Evolutionary conservation across 148 eudicot genomes (phyloP), one percentile per base, ranked within the genome.

Genomic region (Amaranthus hypochondriacus): DNA sequence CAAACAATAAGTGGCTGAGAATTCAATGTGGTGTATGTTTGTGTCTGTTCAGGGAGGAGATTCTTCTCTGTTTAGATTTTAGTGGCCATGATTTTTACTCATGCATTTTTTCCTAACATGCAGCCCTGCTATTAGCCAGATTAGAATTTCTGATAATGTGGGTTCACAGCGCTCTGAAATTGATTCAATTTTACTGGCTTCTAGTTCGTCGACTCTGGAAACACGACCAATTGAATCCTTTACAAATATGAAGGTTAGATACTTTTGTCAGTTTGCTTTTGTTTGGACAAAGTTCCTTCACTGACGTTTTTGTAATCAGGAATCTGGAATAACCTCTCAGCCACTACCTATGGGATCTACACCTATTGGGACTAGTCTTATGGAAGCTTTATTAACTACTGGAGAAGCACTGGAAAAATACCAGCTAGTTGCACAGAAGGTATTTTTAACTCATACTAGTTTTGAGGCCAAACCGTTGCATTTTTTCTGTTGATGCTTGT

Each of bases 321-420:
- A 89, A 44, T 69, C 83, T 56, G 95, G 73, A 76, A 66, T 74
- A 60, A 75, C 87, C 66, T 56, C 86, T n/a, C 94, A 81, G 81
- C 76, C 84, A 42, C 67, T 70, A 28, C 77, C 89, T 62, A 55
- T 83, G 66, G 74, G 81, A 73, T 70, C 90, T 78, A 79, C 83
- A 49, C 74, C 90, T 53, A 44, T 79, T 13, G 89, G 85, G 63
- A 73, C 72, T 71, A 78, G 74, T 79, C 77, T 70, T 48, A 66
- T 86, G 42, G 97, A 96, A 71, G 95, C 91, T 70, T 76, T 89
- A 75, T 70, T 92, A 80, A 81, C 95, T 15, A 90, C 96, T 50
- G 94, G 89, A 72, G 97, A 96, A 58, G 99, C 90, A 52, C 72
- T 96, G 86, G 97, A 92, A 56, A 89, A 95, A 81, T 95, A 92